These are phyloP conservation scores for Pythium brassicae DNA, from an alignment of 352 stramenopile species.

Conservation along the genomic window DNA sequence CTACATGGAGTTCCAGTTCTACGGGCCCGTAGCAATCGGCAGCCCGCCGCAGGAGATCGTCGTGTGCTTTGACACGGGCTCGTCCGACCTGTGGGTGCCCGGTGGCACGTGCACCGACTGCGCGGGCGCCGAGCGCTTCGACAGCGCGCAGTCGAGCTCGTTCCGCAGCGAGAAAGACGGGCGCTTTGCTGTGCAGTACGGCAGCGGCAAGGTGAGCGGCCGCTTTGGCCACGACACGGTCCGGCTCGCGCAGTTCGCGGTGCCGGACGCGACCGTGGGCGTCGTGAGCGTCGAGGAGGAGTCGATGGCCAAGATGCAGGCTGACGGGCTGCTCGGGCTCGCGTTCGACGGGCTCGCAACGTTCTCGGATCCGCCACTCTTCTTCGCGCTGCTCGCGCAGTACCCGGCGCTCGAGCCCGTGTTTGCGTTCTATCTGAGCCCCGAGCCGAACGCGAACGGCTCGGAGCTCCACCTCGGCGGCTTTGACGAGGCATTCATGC, in stretches of 20 bases:
- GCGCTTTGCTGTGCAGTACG: constrained; percentile 69
- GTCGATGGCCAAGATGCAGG: constrained; percentile 79
- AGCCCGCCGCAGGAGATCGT: constrained; percentile 62
- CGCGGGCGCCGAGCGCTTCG: constrained; percentile 48
- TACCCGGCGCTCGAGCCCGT: constrained; percentile 66
- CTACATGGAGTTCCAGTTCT: constrained; percentile 86
- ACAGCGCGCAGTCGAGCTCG: constrained; percentile 39
- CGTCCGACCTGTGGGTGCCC: constrained; percentile 75
- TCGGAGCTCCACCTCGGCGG: constrained; percentile 72
- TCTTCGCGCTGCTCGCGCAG: constrained; percentile 61
- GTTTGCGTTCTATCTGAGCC: constrained; percentile 96
- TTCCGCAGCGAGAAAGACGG: constrained; percentile 33
- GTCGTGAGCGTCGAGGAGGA: constrained; percentile 65
- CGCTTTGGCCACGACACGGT: constrained; percentile 59
- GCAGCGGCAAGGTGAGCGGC: constrained; percentile 65
- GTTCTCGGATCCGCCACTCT: constrained; percentile 68
- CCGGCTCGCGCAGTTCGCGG: constrained; percentile 35
- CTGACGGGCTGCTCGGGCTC: constrained; percentile 95
- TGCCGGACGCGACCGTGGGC: constrained; percentile 46
- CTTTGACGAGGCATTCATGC: constrained; percentile 55
- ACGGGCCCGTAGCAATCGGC: constrained; percentile 56
- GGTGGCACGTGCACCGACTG: constrained; percentile 47
- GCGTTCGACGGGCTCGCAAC: constrained; percentile 93
- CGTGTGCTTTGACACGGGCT: constrained; percentile 84
- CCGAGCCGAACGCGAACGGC: constrained; percentile 76